These are phyloP conservation scores for Rutstroemia sp. DNA, from an alignment of 2,329 filamentous ascomycete genomes.

Conservation along the genomic window DNA sequence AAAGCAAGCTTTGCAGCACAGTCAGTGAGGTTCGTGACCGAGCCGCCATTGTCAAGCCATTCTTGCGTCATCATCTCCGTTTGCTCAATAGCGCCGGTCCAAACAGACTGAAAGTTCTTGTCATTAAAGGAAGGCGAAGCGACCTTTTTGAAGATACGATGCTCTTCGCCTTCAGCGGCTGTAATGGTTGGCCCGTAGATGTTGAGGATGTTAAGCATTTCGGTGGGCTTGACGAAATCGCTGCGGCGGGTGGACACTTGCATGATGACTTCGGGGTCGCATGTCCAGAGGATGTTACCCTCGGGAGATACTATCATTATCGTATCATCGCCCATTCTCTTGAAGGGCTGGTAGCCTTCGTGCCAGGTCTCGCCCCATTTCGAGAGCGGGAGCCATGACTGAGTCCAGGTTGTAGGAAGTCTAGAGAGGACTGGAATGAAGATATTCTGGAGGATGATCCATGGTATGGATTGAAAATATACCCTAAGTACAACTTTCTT, in stretches of 20 bases:
- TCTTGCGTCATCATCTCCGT: not conserved
- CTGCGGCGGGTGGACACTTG: not conserved
- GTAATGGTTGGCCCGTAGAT: constrained; percentile 1
- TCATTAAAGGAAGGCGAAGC: constrained; percentile 3
- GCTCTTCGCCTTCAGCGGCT: constrained; percentile 1
- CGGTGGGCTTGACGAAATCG: not conserved
- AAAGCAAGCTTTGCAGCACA: not conserved
- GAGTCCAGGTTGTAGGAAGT: not conserved
- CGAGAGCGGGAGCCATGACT: not conserved
- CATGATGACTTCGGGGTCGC: not conserved
- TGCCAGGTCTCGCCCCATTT: not conserved
- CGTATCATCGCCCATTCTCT: not conserved
- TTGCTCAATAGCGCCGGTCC: not conserved
- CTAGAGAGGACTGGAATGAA: not conserved
- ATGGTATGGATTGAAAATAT: constrained; percentile 3
- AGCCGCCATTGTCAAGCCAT: not conserved
- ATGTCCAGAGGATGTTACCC: constrained; percentile 1
- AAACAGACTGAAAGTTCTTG: not conserved
- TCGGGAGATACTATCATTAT: not conserved
- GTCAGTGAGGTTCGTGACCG: not conserved
- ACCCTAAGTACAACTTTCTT: not conserved
- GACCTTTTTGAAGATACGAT: not conserved
- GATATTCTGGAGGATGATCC: constrained; percentile 1
- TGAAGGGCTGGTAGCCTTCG: constrained; percentile 1
- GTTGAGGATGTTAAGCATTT: not conserved